Conservation (phyloP, 1,284 basidiomycete species). For the Cutaneotrichosporon sp. region DNA sequence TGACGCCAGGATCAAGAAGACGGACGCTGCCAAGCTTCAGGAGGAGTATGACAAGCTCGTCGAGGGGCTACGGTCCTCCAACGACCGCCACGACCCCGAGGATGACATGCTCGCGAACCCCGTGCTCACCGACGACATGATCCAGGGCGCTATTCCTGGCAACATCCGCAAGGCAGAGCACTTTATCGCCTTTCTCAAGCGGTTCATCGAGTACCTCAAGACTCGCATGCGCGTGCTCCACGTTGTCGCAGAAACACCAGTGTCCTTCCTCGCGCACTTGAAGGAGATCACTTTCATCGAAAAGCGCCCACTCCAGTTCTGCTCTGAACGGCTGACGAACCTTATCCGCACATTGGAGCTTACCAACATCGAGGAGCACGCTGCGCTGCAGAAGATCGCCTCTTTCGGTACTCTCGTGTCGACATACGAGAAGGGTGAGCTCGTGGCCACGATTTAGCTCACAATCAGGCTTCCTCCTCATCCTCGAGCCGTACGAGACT, state of each 20-base stretch:
- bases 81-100: slow-evolving; percentile 60
- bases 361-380: slow-evolving; percentile 86
- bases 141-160: slow-evolving; percentile 94
- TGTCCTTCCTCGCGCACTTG: slow-evolving; percentile 97
- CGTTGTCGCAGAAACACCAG: slow-evolving; percentile 98
- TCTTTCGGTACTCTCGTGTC: slow-evolving; percentile 95
- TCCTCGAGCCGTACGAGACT: slow-evolving; percentile 98
- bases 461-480: slow-evolving; percentile 82
- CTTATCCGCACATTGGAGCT: slow-evolving; percentile 91
- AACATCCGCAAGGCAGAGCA: slow-evolving; percentile 99
- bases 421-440: slow-evolving; percentile 91
- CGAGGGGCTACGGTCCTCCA: slow-evolving; percentile 82
- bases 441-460: slow-evolving; percentile 7
- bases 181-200: slow-evolving; percentile 96
- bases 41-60: slow-evolving; percentile 98
- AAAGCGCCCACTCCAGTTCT: slow-evolving; percentile 93
- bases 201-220: slow-evolving; percentile 99
- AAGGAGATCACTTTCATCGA: slow-evolving; percentile 99
- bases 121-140: slow-evolving; percentile 92
- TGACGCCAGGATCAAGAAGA: slow-evolving; percentile 77
- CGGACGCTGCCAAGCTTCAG: slow-evolving; percentile 90
- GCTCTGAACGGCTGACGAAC: slow-evolving; percentile 92
- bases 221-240: slow-evolving; percentile 98
- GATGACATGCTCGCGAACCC: slow-evolving; percentile 91
- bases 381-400: slow-evolving; percentile 91